Evolutionary conservation across 2,329 filamentous ascomycete species (phyloP), one percentile per base, ranked within the genome.

Genomic region (Knufia fluminis): DNA sequence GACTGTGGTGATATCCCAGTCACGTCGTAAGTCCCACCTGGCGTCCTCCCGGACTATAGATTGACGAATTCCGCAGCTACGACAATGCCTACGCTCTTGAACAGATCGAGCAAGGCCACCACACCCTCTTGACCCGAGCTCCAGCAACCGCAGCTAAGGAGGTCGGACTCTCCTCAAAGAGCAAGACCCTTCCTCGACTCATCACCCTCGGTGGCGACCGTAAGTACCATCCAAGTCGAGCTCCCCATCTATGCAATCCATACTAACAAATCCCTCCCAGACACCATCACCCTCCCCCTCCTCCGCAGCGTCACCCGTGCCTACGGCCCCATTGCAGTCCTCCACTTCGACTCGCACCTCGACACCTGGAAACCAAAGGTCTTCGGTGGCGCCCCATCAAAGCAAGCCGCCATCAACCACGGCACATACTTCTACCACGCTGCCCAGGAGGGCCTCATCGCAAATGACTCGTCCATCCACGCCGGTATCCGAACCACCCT

Each of bases 381-480:
- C 22, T 94, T 94, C 59, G 87, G 88, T 47, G 87, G 86, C 24
- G 82, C 85, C 0, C 86, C 87, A 0, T 85, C 79, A 23, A 77
- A 89, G 53, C 78, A 82, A 33, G 86, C 87, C 17, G 76, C 76
- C 55, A 82, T 94, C 69, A 94, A 92, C 69, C 86, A 92, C 68
- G 87, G 87, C 36, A 92, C 86, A 1, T 92, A 92, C 71, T 94
- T 94, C 69, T 92, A 83, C 69, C 85, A 91, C 63, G 87, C 86
- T 0, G 70, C 83, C 1, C 78, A 82, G 67, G 86, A 92, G 64
- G 87, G 87, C 2, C 72, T 92, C 14, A 72, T 94, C 17, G 75
- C 75, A 54, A 94, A 92, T 62, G 85, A 92, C 70, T 84, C 79
- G 57, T 91, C 89, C 68, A 89, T 94, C 66, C 87, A 94, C 64